phyloP scores from a whole-genome alignment of 2,329 filamentous ascomycete species.

The Venturia carpophila region DNA sequence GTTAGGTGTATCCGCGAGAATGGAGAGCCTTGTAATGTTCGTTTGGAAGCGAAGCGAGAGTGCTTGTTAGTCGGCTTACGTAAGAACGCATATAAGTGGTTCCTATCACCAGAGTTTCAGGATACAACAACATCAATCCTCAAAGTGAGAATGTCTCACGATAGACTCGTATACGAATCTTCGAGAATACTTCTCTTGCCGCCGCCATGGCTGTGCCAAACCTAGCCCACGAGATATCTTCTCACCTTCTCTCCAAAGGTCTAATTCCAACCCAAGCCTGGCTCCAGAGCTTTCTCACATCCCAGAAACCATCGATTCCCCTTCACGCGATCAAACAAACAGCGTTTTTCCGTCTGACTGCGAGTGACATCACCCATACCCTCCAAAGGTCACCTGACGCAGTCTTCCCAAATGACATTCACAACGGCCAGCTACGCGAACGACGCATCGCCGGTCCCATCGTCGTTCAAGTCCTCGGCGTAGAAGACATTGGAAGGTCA shows the following conservation, averaged over 20 bases:
- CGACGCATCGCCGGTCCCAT: conserved; percentile 53
- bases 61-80: too few species aligned
- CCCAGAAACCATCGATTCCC: conserved; percentile 49
- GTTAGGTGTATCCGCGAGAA: too few species aligned
- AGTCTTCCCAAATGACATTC: conserved; percentile 51
- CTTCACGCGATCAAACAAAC: conserved; percentile 68
- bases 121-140: background rate
- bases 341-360: conserved; percentile 70
- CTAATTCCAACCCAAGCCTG: conserved; percentile 52
- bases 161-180: background rate
- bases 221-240: conserved; percentile 31
- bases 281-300: conserved; percentile 55
- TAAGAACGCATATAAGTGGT: background rate
- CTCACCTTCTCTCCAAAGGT: conserved; percentile 50
- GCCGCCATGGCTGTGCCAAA: conserved; percentile 18
- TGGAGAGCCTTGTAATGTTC: too few species aligned
- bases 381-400: conserved; percentile 37
- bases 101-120: background rate
- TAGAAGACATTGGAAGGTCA: conserved; percentile 73
- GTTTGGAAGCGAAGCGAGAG: too few species aligned
- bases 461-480: conserved; percentile 73
- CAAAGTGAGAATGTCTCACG: background rate
- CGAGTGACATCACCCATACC: conserved; percentile 64
- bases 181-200: background rate
- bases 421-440: conserved; percentile 49